These are phyloP conservation scores for Elongisporangium senticosum DNA, from an alignment of 352 stramenopile species.

Conservation along the genomic window DNA sequence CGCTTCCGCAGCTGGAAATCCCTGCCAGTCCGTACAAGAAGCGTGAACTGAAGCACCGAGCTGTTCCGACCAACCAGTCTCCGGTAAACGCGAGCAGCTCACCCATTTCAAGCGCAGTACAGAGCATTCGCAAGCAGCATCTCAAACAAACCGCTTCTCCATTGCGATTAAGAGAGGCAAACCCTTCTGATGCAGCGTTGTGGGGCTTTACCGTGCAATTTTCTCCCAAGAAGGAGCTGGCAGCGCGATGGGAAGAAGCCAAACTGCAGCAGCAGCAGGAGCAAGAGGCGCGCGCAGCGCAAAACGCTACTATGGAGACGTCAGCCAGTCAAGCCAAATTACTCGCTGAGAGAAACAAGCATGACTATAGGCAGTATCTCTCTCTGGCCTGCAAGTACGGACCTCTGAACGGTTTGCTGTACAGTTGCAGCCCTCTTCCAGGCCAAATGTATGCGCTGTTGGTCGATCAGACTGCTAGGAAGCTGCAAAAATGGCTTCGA, in stretches of 20 bases:
- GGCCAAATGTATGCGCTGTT: neutral
- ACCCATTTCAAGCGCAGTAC: conserved; percentile 1
- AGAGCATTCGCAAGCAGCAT: conserved; percentile 1
- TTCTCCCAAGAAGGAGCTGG: neutral
- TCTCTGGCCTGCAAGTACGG: conserved; percentile 6
- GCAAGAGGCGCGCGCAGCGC: neutral
- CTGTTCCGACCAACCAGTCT: neutral
- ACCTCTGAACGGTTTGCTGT: conserved; percentile 2
- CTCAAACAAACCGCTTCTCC: neutral
- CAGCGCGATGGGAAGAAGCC: neutral
- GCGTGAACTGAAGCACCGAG: neutral
- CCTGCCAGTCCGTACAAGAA: neutral
- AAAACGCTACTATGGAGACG: neutral
- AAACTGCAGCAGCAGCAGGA: neutral
- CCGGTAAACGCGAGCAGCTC: neutral
- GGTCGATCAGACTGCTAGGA: neutral
- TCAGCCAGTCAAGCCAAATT: neutral
- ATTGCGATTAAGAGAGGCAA: neutral
- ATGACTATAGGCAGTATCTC: conserved; percentile 5
- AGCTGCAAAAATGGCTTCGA: conserved; percentile 2
- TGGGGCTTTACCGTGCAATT: neutral
- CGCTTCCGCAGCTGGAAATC: conserved; percentile 1
- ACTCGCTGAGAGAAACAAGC: neutral
- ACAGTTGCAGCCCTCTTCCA: conserved; percentile 1
- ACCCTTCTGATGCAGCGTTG: neutral